phyloP scores from a whole-genome alignment of 2,329 filamentous ascomycete species.

The Fusarium domesticum region DNA sequence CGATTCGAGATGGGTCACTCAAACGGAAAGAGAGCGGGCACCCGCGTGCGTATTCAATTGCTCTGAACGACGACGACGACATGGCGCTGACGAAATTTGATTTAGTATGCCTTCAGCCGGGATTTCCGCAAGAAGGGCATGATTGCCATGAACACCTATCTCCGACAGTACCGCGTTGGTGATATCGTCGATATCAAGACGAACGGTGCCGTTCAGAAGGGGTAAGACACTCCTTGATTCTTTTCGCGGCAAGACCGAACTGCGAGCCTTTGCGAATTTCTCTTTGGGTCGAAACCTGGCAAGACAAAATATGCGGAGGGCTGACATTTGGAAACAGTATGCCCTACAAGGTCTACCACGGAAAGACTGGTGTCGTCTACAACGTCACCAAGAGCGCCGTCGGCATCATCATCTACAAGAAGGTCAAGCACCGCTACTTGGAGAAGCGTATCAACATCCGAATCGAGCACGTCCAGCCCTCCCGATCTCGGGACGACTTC shows the following conservation, averaged over 20 bases:
- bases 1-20: constrained; percentile 78
- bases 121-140: constrained; percentile 93
- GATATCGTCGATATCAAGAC: constrained; percentile 99
- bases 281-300: constrained; percentile 2
- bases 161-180: constrained; percentile 93
- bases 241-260: constrained; percentile 17
- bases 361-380: constrained; percentile 97
- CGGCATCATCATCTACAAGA: constrained; percentile 99
- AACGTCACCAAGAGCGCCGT: constrained; percentile 98
- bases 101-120: constrained; percentile 85
- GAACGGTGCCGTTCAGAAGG: constrained; percentile 98
- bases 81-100: constrained; percentile 25
- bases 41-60: constrained; percentile 61
- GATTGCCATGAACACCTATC: constrained; percentile 91
- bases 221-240: constrained; percentile 55
- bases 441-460: constrained; percentile 99
- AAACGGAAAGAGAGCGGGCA: constrained; percentile 82
- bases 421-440: constrained; percentile 98
- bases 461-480: constrained; percentile 93
- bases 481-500: constrained; percentile 96
- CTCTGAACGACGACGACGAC: constrained; percentile 26
- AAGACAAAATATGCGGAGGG: constrained; percentile 7
- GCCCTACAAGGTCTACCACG: constrained; percentile 99
- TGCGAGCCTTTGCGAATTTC: constrained; percentile 11
- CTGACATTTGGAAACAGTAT: constrained; percentile 61